phyloP scores from a whole-genome alignment of 1,284 basidiomycete genomes.

The Marasmius tenuissimus region DNA sequence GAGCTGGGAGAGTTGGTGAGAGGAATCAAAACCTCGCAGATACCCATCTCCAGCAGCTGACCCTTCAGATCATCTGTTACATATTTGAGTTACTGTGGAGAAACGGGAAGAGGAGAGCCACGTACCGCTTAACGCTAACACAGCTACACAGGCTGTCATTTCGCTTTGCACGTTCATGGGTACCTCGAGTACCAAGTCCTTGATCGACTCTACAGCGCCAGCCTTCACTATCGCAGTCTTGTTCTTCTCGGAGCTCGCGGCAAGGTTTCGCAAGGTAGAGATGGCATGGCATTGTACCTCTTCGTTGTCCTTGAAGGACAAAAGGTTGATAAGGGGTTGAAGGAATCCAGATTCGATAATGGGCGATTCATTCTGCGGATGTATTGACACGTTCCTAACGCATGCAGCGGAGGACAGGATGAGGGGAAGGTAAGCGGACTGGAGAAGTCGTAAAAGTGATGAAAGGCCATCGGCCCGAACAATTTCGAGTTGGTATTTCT shows the following conservation, averaged over 20 bases:
- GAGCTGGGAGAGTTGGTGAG: constrained; percentile 95
- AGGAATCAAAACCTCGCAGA: constrained; percentile 96
- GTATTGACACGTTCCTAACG: constrained; percentile 98
- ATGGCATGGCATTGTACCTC: constrained; percentile 99
- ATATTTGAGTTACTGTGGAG: background rate
- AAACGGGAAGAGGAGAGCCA: constrained; percentile 12
- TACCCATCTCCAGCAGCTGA: constrained; percentile 96
- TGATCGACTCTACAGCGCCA: constrained; percentile 97
- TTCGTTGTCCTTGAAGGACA: constrained; percentile 99
- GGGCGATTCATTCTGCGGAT: constrained; percentile 97
- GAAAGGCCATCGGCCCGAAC: constrained; percentile 95
- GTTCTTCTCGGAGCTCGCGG: constrained; percentile 97
- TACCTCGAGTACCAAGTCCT: constrained; percentile 93
- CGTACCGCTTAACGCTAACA: constrained; percentile 88
- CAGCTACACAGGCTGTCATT: constrained; percentile 99
- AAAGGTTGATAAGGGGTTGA: constrained; percentile 91
- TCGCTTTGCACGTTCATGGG: constrained; percentile 98
- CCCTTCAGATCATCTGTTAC: constrained; percentile 88
- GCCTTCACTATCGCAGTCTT: constrained; percentile 98
- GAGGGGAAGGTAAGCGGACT: constrained; percentile 97
- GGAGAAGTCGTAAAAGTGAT: constrained; percentile 90
- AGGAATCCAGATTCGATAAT: constrained; percentile 99
- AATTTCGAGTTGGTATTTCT: constrained; percentile 99
- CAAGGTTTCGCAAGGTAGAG: constrained; percentile 94
- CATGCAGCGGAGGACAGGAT: constrained; percentile 98